Conservation (phyloP, 768 basidiomycete species). For the Naganishia antarctica region DNA sequence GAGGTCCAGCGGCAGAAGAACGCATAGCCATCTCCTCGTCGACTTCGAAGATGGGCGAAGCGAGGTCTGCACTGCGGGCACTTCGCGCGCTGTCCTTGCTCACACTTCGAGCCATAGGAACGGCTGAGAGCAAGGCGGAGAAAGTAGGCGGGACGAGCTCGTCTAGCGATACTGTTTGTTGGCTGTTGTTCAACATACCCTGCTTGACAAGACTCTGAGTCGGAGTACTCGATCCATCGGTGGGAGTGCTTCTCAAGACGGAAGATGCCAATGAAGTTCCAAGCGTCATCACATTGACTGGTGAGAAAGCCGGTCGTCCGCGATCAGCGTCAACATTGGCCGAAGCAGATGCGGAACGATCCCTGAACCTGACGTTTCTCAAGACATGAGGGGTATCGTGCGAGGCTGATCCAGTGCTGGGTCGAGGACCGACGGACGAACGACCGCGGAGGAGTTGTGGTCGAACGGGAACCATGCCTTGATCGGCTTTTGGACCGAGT, state of each 20-base stretch:
- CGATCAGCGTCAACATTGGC: constrained; percentile 21
- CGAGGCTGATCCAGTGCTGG: neutral
- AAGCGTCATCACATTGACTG: neutral
- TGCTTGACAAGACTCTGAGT: constrained; percentile 25
- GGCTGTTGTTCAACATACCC: neutral
- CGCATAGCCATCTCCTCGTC: constrained; percentile 17
- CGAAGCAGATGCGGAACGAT: constrained; percentile 17
- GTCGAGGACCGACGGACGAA: neutral
- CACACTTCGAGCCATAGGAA: constrained; percentile 14
- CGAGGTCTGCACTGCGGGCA: constrained; percentile 1
- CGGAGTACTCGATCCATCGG: constrained; percentile 20
- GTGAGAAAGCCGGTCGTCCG: constrained; percentile 19
- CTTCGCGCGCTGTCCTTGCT: constrained; percentile 19
- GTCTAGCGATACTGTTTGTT: neutral
- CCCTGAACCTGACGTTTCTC: constrained; percentile 12
- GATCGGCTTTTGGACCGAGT: neutral
- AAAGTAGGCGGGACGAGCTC: neutral
- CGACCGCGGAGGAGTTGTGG: constrained; percentile 2
- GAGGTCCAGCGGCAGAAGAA: neutral
- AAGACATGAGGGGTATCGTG: neutral
- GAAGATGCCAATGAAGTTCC: neutral
- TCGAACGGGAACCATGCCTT: neutral
- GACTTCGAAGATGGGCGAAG: constrained; percentile 26
- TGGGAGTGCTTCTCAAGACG: constrained; percentile 4
- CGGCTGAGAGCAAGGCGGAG: neutral